Conservation (phyloP, 1,139 yeast species). For the Saccharomyces hybrid region DNA sequence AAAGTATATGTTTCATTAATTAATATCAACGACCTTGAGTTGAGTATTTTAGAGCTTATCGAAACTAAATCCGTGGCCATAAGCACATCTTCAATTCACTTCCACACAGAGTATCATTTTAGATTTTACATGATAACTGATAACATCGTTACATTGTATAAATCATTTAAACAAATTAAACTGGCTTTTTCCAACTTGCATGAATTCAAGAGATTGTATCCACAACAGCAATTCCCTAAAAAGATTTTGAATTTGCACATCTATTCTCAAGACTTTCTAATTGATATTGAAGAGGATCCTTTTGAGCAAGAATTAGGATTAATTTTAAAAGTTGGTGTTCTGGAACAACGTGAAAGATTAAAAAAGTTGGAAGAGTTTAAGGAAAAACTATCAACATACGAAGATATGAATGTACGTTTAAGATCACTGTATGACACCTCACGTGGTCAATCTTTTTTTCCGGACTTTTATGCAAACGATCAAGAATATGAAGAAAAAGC, state of each 20-base stretch:
- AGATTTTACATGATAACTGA: slow-evolving; percentile 61
- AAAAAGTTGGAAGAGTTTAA: slow-evolving; percentile 53
- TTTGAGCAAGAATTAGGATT: slow-evolving; percentile 73
- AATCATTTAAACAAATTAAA: slow-evolving; percentile 49
- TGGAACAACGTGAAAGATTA: slow-evolving; percentile 58
- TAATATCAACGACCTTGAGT: slow-evolving; percentile 11
- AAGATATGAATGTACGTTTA: neutral
- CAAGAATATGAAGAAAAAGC: slow-evolving; percentile 8
- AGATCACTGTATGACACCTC: neutral
- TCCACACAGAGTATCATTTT: slow-evolving; percentile 43
- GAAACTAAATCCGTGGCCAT: slow-evolving; percentile 7
- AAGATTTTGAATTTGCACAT: slow-evolving; percentile 48
- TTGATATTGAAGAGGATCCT: slow-evolving; percentile 54
- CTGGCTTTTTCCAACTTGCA: slow-evolving; percentile 43
- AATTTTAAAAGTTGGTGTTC: slow-evolving; percentile 61
- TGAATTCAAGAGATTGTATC: slow-evolving; percentile 34
- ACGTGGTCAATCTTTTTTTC: neutral
- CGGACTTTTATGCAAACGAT: neutral
- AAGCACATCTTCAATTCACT: slow-evolving; percentile 14
- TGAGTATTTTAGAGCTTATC: slow-evolving; percentile 7
- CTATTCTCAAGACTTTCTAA: slow-evolving; percentile 38
- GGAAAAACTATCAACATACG: slow-evolving; percentile 11
- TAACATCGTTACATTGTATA: slow-evolving; percentile 52
- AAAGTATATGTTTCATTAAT: slow-evolving; percentile 21
- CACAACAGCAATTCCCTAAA: slow-evolving; percentile 40